Conservation (phyloP, 2,329 filamentous ascomycete genomes). For the Rutstroemia sydowiana region DNA sequence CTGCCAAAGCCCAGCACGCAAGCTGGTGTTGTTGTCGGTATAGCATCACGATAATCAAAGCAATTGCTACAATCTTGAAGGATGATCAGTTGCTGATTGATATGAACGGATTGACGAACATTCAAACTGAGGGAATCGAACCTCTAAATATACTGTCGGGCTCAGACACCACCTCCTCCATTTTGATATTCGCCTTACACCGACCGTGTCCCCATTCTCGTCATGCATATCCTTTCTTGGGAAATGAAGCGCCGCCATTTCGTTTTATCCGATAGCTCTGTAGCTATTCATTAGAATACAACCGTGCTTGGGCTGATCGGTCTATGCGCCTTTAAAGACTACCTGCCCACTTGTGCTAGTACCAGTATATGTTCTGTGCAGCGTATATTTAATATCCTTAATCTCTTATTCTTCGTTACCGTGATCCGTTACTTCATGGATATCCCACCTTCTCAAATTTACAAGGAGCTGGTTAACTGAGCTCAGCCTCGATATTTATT, state of each 20-base stretch:
- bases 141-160: conserved; percentile 14
- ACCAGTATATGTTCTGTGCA: too few relatives aligned
- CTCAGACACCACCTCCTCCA: conserved; percentile 3
- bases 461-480: too few relatives aligned
- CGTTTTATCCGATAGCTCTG: neutral
- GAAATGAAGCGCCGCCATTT: too few relatives aligned
- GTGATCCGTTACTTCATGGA: too few relatives aligned
- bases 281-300: neutral
- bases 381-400: too few relatives aligned
- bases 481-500: neutral
- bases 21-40: conserved; percentile 3
- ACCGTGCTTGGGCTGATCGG: neutral
- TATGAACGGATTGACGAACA: neutral
- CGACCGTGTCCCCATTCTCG: neutral
- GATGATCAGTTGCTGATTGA: conserved; percentile 4
- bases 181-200: neutral
- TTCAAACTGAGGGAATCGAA: neutral
- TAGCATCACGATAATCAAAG: conserved; percentile 3
- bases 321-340: neutral
- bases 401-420: too few relatives aligned
- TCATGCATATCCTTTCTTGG: neutral
- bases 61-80: conserved; percentile 4
- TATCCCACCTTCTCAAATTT: too few relatives aligned
- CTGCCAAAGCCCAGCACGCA: conserved; percentile 1
- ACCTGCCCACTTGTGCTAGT: too few relatives aligned